Evolutionary conservation across 2,329 filamentous ascomycete genomes (phyloP), one percentile per base, ranked within the genome.

Genomic region (Phialophora expanda): DNA sequence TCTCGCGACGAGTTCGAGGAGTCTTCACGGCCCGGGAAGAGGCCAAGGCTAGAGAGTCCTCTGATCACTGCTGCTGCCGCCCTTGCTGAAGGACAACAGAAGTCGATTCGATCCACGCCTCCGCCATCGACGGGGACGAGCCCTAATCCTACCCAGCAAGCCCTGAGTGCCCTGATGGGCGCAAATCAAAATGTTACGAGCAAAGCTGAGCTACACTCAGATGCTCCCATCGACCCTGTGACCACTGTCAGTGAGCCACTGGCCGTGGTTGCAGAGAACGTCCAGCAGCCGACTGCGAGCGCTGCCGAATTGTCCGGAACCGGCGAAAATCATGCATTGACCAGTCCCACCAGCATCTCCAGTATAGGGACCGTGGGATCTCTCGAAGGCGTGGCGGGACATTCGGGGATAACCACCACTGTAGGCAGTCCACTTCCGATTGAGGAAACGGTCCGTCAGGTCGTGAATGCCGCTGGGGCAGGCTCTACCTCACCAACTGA

Each of bases 361-460:
- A 86, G 83, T 73, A 75, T 84, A 61, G 82, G 82, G 9, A 85
- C 84, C 69, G 84, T 85, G 71, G 84, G 81, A 51, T 82, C 84
- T 28, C 74, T 80, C 17, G 85, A 87, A 53, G 81, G 79, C 61
- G 76, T 78, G 59, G 76, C 78, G 14, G 81, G 82, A 28, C 80
- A 79, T 41, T 84, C 85, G 46, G 79, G 84, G 46, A 82, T 81
- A 66, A 79, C 78, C 30, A 79, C 81, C 26, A 81, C 81, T 48
- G 79, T 81, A 50, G 81, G 79, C 17, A 83, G 81, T 55, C 80
- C 81, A 57, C 77, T 76, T 58, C 79, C 77, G 14, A 81, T 82
- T 61, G 80, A 82, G 55, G 81, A 82, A 20, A 75, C 76, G 1
- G 72, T 72, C 53, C 78, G 77, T 17, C 76, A 80, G 54, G 78